phyloP scores from a whole-genome alignment of 192 early-diverging fungal genomes.

The Coemansia aciculifera region DNA sequence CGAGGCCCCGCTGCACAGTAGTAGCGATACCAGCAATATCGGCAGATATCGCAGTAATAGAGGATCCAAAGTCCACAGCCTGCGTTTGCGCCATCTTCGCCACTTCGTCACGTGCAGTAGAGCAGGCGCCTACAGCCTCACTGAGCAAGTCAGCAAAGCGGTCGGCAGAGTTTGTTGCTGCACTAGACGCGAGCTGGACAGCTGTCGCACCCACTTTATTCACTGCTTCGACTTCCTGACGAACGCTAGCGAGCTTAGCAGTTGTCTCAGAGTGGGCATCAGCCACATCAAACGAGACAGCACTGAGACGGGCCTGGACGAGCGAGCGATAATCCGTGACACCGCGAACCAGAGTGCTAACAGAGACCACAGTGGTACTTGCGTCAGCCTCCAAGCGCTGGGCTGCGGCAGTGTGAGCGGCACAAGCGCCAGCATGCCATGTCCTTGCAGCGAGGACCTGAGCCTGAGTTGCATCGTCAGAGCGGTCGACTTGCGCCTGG shows the following conservation, averaged over 20 bases:
- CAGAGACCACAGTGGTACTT: neutral
- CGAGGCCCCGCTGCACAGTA: neutral
- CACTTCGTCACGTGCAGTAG: constrained; percentile 16
- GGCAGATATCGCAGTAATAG: constrained; percentile 14
- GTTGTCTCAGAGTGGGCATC: neutral
- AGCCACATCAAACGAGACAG: neutral
- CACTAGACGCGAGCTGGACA: neutral
- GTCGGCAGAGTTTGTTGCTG: neutral
- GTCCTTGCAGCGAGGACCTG: neutral
- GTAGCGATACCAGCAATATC: constrained; percentile 3
- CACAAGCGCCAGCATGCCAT: neutral
- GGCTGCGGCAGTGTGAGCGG: neutral
- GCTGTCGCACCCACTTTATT: neutral
- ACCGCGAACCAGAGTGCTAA: neutral
- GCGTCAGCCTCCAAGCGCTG: neutral
- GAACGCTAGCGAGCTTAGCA: neutral
- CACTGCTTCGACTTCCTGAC: neutral
- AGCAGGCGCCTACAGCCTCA: neutral
- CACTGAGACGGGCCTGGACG: neutral
- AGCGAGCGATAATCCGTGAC: no score
- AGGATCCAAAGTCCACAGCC: neutral
- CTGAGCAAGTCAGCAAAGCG: neutral
- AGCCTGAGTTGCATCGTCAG: neutral
- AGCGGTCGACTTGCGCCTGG: neutral
- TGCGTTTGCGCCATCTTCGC: constrained; percentile 13